phyloP scores from a whole-genome alignment of 305 asterid species.

The Caryopteris hybrid region DNA sequence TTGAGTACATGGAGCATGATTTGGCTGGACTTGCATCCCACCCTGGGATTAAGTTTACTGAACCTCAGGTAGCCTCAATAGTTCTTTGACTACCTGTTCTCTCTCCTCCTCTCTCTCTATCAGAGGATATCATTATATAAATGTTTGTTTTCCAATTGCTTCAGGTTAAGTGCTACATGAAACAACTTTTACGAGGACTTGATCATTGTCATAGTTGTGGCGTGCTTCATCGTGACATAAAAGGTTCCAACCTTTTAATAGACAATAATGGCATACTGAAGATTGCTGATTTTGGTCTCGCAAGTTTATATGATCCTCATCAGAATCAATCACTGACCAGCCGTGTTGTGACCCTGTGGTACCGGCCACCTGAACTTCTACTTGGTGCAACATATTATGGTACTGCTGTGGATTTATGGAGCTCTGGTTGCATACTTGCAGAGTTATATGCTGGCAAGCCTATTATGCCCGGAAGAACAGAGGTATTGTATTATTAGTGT shows the following conservation, averaged over 20 bases:
- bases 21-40: constrained; percentile 89
- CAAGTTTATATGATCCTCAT: constrained; percentile 71
- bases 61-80: constrained; percentile 62
- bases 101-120: background rate
- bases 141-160: constrained; percentile 2
- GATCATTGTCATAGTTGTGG: constrained; percentile 87
- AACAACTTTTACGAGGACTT: constrained; percentile 77
- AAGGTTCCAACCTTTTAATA: constrained; percentile 85
- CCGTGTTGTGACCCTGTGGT: constrained; percentile 95
- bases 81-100: background rate
- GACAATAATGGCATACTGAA: constrained; percentile 80
- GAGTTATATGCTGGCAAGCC: constrained; percentile 94
- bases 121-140: background rate
- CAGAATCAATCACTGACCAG: constrained; percentile 79
- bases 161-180: constrained; percentile 92
- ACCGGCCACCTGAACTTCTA: constrained; percentile 91
- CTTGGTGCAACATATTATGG: constrained; percentile 89
- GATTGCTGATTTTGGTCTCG: constrained; percentile 94
- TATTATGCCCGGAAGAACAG: constrained; percentile 96
- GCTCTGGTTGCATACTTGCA: constrained; percentile 84
- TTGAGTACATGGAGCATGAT: constrained; percentile 98
- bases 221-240: constrained; percentile 88
- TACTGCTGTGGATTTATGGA: constrained; percentile 92
- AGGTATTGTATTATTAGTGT: constrained; percentile 41
- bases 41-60: constrained; percentile 79